A percentile compares a stretch with the other conserved stretches of the same genome.
Conservation (phyloP, 1,284 basidiomycete genomes). For the Jaminaea rosea region DNA sequence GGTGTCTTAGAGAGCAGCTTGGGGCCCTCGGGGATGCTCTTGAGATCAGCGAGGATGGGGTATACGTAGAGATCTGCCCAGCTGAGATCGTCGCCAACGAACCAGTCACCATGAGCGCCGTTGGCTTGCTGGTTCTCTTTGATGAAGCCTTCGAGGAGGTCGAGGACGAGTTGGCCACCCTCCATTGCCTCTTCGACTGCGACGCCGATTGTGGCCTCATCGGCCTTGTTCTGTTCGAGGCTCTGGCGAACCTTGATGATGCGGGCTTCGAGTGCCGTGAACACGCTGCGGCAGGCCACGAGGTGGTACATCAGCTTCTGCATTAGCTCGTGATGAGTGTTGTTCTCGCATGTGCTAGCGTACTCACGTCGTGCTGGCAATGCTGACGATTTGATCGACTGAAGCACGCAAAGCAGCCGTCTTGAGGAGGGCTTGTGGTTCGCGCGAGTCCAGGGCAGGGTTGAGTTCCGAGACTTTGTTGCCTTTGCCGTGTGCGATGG, state of each 20-base stretch:
- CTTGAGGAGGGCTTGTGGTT: neutral
- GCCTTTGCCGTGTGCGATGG: neutral
- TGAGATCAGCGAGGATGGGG: conserved; percentile 7
- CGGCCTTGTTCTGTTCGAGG: conserved; percentile 8
- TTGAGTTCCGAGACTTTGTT: neutral
- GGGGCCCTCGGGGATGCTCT: neutral
- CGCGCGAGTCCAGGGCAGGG: neutral
- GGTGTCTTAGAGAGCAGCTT: neutral
- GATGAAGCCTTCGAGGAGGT: conserved; percentile 3
- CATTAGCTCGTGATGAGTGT: too few relatives aligned
- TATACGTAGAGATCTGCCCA: conserved; percentile 10
- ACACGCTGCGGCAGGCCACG: too few relatives aligned
- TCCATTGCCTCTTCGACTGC: conserved; percentile 6
- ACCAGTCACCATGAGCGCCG: neutral
- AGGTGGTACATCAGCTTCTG: too few relatives aligned
- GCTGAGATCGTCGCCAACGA: conserved; percentile 1
- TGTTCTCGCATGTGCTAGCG: too few relatives aligned
- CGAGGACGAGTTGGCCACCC: neutral
- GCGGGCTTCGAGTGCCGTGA: conserved; percentile 1
- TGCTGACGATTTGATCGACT: conserved; percentile 7
- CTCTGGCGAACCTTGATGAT: conserved; percentile 5
- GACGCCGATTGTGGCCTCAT: conserved; percentile 4
- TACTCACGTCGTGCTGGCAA: conserved; percentile 6
- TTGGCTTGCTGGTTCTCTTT: too few relatives aligned
- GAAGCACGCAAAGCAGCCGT: neutral